These are phyloP conservation scores for Simmondsia chinensis DNA, from an alignment of 148 eudicot genomes.

Conservation along the genomic window DNA sequence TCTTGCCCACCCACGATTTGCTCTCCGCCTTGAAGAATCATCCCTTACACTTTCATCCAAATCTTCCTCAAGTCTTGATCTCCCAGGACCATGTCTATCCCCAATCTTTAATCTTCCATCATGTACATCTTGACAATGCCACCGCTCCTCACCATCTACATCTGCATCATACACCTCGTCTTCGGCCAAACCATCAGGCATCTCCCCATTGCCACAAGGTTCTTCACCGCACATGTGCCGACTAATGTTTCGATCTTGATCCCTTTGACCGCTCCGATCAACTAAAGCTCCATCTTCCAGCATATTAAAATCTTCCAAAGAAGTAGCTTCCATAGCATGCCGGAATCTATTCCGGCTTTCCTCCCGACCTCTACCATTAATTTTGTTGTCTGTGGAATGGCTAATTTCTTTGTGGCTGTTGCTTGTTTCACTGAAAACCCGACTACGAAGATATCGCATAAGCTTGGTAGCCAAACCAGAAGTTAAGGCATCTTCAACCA, in stretches of 20 bases:
- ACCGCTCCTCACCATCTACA: conserved; percentile 39
- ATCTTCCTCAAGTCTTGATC: conserved; percentile 47
- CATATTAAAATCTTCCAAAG: conserved; percentile 44
- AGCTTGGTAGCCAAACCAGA: conserved; percentile 88
- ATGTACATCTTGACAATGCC: conserved; percentile 40
- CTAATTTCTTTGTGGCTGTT: conserved; percentile 45
- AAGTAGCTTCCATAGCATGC: conserved; percentile 41
- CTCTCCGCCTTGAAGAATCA: conserved; percentile 47
- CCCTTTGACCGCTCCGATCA: conserved; percentile 33
- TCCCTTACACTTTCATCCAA: conserved; percentile 47
- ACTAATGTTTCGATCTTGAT: conserved; percentile 30
- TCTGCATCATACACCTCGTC: conserved; percentile 27
- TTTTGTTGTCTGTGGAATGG: conserved; percentile 42
- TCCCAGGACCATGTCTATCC: conserved; percentile 38
- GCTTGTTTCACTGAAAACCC: conserved; percentile 61
- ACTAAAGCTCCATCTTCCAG: conserved; percentile 39
- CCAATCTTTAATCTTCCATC: conserved; percentile 38
- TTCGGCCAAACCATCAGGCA: conserved; percentile 29
- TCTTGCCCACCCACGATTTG: conserved; percentile 32
- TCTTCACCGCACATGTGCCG: conserved; percentile 31
- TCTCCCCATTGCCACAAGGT: conserved; percentile 28
- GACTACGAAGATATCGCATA: conserved; percentile 79
- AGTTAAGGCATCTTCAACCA: conserved; percentile 86
- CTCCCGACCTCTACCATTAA: conserved; percentile 47
- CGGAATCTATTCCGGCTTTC: conserved; percentile 58